phyloP scores from a whole-genome alignment of 257 asterid species.

The Ocimum tenuiflorum region DNA sequence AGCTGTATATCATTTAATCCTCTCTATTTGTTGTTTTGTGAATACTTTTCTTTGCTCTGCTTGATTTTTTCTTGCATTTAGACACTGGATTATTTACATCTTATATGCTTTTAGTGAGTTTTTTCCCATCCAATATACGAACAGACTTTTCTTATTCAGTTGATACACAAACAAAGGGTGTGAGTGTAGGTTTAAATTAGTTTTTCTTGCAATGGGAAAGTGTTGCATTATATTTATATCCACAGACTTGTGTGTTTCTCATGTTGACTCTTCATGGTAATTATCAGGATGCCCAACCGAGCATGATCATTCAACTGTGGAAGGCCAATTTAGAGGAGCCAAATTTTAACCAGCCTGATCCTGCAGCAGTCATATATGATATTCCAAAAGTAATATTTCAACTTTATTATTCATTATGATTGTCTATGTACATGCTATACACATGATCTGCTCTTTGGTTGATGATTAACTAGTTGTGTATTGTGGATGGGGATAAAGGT shows the following conservation, averaged over 20 bases:
- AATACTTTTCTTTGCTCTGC: not conserved
- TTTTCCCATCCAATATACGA: not conserved
- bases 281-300: slow-evolving; percentile 84
- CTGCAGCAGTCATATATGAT: slow-evolving; percentile 58
- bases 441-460: slow-evolving; percentile 29
- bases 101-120: not conserved
- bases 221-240: not conserved
- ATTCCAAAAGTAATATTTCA: slow-evolving; percentile 52
- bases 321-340: slow-evolving; percentile 91
- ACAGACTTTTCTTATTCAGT: not conserved
- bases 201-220: not conserved
- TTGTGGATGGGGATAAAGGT: not conserved
- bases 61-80: not conserved
- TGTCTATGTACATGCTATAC: not conserved
- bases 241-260: not conserved
- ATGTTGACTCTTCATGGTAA: not conserved
- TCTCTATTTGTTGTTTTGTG: not conserved
- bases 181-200: not conserved
- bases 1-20: not conserved
- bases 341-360: slow-evolving; percentile 65
- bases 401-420: not conserved
- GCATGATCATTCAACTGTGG: slow-evolving; percentile 74
- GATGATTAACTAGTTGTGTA: not conserved
- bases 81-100: not conserved
- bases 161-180: not conserved